A percentile compares a stretch with the other conserved stretches of the same genome.
phyloP scores from a whole-genome alignment of 805 yeast genomes.

The Wickerhamiella musiphila region DNA sequence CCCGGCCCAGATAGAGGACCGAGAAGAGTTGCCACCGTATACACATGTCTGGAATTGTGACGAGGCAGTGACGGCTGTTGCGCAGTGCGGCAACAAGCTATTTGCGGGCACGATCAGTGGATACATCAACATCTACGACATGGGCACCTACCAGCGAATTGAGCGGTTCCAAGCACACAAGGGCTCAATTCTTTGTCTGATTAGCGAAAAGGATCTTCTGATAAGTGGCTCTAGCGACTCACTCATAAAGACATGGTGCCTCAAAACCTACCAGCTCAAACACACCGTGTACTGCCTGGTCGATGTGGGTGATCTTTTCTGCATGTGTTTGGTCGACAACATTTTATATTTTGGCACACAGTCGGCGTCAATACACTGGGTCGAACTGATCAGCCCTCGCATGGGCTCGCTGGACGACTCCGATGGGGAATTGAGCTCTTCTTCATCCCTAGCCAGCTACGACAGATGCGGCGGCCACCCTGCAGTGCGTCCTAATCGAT shows the following conservation, averaged over 20 bases:
- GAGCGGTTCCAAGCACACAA: conserved; percentile 41
- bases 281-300: conserved; percentile 67
- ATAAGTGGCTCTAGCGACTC: conserved; percentile 88
- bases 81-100: conserved; percentile 21
- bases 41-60: conserved; percentile 64
- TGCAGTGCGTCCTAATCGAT: conserved; percentile 56
- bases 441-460: neutral
- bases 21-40: neutral
- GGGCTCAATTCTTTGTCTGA: conserved; percentile 58
- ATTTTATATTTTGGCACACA: conserved; percentile 78
- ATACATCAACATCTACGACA: conserved; percentile 52
- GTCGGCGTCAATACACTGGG: conserved; percentile 74
- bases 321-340: conserved; percentile 49
- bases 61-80: conserved; percentile 51
- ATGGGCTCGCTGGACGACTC: neutral
- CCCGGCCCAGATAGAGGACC: neutral
- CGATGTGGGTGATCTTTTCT: conserved; percentile 89
- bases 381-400: conserved; percentile 25
- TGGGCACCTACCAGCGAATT: conserved; percentile 41
- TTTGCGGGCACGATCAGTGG: conserved; percentile 90
- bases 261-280: conserved; percentile 15
- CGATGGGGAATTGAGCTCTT: neutral
- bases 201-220: conserved; percentile 30
- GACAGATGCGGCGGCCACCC: conserved; percentile 9
- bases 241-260: conserved; percentile 62